These are phyloP conservation scores for Davidsoniella eucalypti DNA, from an alignment of 2,329 filamentous ascomycete genomes.

Conservation along the genomic window DNA sequence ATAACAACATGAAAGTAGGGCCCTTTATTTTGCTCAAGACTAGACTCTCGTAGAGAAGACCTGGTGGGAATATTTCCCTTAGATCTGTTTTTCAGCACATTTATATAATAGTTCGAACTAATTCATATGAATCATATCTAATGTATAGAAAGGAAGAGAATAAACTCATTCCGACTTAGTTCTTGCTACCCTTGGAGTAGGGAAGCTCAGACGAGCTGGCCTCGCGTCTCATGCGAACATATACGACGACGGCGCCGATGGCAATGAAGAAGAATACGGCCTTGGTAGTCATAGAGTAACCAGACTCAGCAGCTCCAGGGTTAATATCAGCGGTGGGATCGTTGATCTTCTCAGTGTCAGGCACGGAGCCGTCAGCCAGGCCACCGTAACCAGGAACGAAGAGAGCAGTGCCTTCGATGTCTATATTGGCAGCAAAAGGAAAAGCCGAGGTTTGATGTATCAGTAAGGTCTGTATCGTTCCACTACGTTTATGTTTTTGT, in stretches of 20 bases:
- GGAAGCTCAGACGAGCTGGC: not conserved
- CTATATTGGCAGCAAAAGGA: conserved; percentile 3
- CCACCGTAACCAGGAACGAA: conserved; percentile 10
- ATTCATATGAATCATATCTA: not conserved
- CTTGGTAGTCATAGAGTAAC: conserved; percentile 11
- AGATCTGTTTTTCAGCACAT: not conserved
- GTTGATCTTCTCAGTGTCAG: conserved; percentile 9
- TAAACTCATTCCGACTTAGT: not conserved
- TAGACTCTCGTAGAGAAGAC: no score
- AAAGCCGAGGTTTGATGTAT: conserved; percentile 1
- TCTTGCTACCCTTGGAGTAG: conserved; percentile 2
- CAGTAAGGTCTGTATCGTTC: conserved; percentile 4
- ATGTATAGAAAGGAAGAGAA: not conserved
- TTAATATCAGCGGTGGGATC: conserved; percentile 1
- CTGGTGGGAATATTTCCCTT: no score
- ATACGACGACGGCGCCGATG: conserved; percentile 8
- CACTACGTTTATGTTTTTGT: no score
- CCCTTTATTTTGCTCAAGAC: no score
- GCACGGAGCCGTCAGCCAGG: conserved; percentile 10
- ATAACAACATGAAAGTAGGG: no score
- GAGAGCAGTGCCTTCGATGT: conserved; percentile 10
- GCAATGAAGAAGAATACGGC: conserved; percentile 11
- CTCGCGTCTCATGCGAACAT: conserved; percentile 11
- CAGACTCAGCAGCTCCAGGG: not conserved
- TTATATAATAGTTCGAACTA: not conserved